Evolutionary conservation across 139 green algal genomes (phyloP), one percentile per base, ranked within the genome.

Genomic region (Spirogloea muscicola): DNA sequence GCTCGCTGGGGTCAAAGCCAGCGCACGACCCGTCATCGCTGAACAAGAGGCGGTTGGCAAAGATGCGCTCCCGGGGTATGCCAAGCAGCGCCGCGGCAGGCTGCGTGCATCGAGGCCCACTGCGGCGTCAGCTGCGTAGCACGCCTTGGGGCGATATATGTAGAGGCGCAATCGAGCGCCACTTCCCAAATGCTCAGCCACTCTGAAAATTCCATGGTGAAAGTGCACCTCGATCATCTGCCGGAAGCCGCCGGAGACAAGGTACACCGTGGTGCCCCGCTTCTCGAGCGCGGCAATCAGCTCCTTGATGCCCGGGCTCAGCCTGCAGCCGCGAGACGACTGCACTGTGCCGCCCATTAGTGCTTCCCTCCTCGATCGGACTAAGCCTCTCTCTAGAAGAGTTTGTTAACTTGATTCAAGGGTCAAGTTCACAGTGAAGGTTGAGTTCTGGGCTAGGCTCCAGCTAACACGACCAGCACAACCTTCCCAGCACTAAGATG

Each of bases 221-320:
- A 61, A 64, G 51, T 44, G 27, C 9, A 79, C 71, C 38, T 79
- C 74, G 58, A 98, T 97, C 64, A 98, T 91, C 6, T 88, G 75
- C 7, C 91, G 71, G 82, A 99, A 99, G 21, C 94, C 94, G 0
- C 94, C 94, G 36, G 90, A 96, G 52, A 99, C 92, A 25, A 99
- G 86, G 77, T 92, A 98, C 10, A 99, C 91, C 37, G 80, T 62
- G 38, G 88, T 90, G 38, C 86, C 88, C 2, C 82, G 80, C 0
- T 63, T 51, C 5, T 87, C 82, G 29, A 98, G 74, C 36, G 48
- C 9, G 3, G 62, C 4, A 38, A 97, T 84, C 2, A 99, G 84
- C 78, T 97, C 88, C 3, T 86, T 84, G 33, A 99, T 96, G 74
- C 94, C 93, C 88, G 85, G 40, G 49, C 51, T 76, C 10, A 82